phyloP scores from a whole-genome alignment of 2,329 filamentous ascomycete genomes.

The Fusarium abutilonis region DNA sequence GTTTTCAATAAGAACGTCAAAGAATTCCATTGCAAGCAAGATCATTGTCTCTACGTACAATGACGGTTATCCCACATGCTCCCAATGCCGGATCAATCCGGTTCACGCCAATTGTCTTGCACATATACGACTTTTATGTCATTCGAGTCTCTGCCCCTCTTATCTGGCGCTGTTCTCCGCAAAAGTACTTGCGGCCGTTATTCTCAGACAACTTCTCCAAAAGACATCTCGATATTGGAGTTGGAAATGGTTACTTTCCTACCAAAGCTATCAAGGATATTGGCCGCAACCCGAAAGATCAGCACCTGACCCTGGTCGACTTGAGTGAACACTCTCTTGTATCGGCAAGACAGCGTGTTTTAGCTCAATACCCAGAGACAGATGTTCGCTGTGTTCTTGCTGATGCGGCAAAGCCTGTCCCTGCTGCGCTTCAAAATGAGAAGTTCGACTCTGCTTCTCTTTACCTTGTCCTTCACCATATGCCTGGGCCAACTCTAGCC shows the following conservation, averaged over 20 bases:
- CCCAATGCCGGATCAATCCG: conserved; percentile 10
- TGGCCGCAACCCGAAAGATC: not conserved
- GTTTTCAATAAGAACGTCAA: not conserved
- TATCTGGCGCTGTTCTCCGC: conserved; percentile 7
- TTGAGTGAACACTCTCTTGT: conserved; percentile 9
- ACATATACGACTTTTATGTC: conserved; percentile 15
- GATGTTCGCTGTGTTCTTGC: conserved; percentile 4
- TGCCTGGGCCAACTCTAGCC: conserved; percentile 6
- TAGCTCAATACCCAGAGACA: not conserved
- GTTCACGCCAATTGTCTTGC: conserved; percentile 10
- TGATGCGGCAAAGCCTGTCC: conserved; percentile 1
- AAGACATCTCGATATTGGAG: conserved; percentile 18
- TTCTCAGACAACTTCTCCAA: conserved; percentile 15
- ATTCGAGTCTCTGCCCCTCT: conserved; percentile 11
- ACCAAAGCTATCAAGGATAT: not conserved
- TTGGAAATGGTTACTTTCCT: conserved; percentile 20
- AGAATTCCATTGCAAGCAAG: not conserved
- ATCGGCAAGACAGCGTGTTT: conserved; percentile 6
- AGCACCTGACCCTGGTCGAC: conserved; percentile 16
- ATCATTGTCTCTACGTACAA: not conserved
- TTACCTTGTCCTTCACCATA: conserved; percentile 13
- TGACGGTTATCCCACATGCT: conserved; percentile 2
- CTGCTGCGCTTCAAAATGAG: not conserved
- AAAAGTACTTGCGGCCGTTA: not conserved
- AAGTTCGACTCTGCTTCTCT: conserved; percentile 13